Conservation (phyloP, 73 alveolate species). For the Tetrahymena thermophila region DNA sequence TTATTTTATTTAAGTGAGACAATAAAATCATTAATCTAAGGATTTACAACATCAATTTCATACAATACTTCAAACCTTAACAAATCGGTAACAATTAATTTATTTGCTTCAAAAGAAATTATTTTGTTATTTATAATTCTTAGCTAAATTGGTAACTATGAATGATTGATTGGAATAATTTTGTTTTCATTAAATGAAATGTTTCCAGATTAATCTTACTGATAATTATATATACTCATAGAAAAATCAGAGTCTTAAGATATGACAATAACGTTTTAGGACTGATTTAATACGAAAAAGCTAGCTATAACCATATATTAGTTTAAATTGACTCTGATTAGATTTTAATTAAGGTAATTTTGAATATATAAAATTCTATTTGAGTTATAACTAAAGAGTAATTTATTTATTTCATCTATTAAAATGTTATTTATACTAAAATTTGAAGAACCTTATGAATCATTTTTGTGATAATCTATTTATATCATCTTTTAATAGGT, state of each 20-base stretch:
- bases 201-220: background rate
- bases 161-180: background rate
- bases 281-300: background rate
- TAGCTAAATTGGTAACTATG: background rate
- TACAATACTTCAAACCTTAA: background rate
- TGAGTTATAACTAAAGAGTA: background rate
- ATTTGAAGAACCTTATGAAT: background rate
- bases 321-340: too few relatives aligned
- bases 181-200: background rate
- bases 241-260: background rate
- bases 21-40: background rate
- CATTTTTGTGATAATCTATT: background rate
- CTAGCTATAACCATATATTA: too few relatives aligned
- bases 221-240: too few relatives aligned
- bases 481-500: background rate
- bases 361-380: background rate
- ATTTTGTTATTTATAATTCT: too few relatives aligned
- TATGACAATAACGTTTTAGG: too few relatives aligned
- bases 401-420: background rate
- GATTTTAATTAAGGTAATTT: too few relatives aligned
- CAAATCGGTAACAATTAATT: background rate
- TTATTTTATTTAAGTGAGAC: background rate
- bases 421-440: too few relatives aligned
- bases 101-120: background rate
- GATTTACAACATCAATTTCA: background rate